Evolutionary conservation across 257 asterid species (phyloP), one percentile per base, ranked within the genome.

Genomic region (Fraxinus cuspidata): DNA sequence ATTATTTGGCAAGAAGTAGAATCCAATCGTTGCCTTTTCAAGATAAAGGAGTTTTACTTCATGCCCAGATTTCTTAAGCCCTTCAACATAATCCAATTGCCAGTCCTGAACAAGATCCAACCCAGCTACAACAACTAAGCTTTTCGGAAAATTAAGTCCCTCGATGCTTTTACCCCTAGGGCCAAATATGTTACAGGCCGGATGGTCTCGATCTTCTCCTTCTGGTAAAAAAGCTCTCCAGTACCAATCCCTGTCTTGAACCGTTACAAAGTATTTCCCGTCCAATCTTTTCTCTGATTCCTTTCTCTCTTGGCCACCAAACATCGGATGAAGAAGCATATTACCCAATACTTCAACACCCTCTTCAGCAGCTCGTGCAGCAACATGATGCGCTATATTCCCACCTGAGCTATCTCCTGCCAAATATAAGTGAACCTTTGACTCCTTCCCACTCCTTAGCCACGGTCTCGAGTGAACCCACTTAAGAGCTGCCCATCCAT

Each of bases 341-440:
- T 85, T 87, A 12, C 90, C 90, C 51, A 81, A 72, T 12, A 87
- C 90, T 32, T 83, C 84, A 0, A 87, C 83, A 1, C 81, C 81
- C 40, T 85, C 91, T 2, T 83, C 84, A 0, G 86, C 84, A 23
- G 89, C 91, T 2, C 81, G 74, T 0, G 83, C 82, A 0, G 91
- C 89, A 10, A 87, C 91, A 71, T 87, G 89, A 75, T 87, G 91
- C 23, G 85, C 89, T 1, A 87, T 87, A 64, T 87, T 87, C 2
- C 90, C 90, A 60, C 90, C 90, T 3, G 90, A 87, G 40, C 90
- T 87, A 81, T 87, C 90, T 0, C 90, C 90, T 0, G 90, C 90
- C 51, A 87, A 79, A 74, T 83, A 87, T 1, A 87, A 73, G 47
- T 87, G 88, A 60, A 85, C 90, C 42, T 81, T 87, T 12, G n/a